Evolutionary conservation across 2,329 filamentous ascomycete species (phyloP).

Genomic region (Ramularia endophylla): DNA sequence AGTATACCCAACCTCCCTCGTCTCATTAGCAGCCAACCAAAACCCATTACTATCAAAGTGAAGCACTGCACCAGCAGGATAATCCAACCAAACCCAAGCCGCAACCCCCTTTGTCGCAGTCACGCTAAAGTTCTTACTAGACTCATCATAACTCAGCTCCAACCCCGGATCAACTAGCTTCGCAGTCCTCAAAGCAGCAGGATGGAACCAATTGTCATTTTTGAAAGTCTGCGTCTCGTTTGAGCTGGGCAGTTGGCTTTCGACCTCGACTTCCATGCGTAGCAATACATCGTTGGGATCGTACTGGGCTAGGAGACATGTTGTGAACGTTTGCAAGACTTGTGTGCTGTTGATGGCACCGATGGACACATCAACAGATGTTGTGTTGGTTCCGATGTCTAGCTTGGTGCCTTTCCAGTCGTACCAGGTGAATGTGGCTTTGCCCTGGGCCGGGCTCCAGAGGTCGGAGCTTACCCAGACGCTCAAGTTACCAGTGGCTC

Average conservation of each 20-base stretch:
- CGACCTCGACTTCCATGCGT: slow-evolving; percentile 39
- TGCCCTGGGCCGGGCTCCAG: slow-evolving; percentile 46
- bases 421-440: slow-evolving; percentile 47
- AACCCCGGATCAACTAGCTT: slow-evolving; percentile 46
- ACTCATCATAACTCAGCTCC: slow-evolving; percentile 30
- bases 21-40: slow-evolving; percentile 42
- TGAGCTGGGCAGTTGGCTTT: slow-evolving; percentile 44
- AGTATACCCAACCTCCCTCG: slow-evolving; percentile 41
- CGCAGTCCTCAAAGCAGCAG: slow-evolving; percentile 41
- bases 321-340: slow-evolving; percentile 37
- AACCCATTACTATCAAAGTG: slow-evolving; percentile 52
- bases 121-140: slow-evolving; percentile 39
- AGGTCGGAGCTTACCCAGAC: slow-evolving; percentile 55
- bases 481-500: slow-evolving; percentile 44
- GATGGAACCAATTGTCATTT: slow-evolving; percentile 48
- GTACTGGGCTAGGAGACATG: slow-evolving; percentile 26
- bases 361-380: slow-evolving; percentile 37
- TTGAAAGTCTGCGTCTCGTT: slow-evolving; percentile 37
- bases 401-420: slow-evolving; percentile 44
- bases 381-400: slow-evolving; percentile 29
- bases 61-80: slow-evolving; percentile 44
- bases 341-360: slow-evolving; percentile 50
- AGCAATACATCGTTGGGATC: slow-evolving; percentile 38
- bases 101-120: slow-evolving; percentile 45
- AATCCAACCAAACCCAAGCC: slow-evolving; percentile 52